These are phyloP conservation scores for Aspergillus sergii DNA, from an alignment of 2,329 filamentous ascomycete genomes.

Conservation along the genomic window DNA sequence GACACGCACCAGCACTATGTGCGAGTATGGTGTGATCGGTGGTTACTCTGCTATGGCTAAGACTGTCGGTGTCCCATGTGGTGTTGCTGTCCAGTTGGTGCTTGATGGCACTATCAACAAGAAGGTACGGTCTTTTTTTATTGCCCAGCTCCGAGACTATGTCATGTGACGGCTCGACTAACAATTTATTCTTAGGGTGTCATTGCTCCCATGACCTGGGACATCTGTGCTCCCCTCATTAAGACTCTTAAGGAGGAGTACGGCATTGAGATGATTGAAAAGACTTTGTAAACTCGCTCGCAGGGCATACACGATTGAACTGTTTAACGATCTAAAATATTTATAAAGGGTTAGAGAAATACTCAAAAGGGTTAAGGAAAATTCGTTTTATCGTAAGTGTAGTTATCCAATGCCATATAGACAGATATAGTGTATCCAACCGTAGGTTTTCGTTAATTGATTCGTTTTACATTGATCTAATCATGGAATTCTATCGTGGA, in stretches of 20 bases:
- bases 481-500: conserved; percentile 26
- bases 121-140: conserved; percentile 44
- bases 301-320: background rate
- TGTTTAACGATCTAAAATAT: background rate
- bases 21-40: conserved; percentile 77
- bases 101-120: conserved; percentile 72
- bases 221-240: conserved; percentile 73
- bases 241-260: conserved; percentile 78
- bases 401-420: background rate
- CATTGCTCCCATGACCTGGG: conserved; percentile 73
- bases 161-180: background rate
- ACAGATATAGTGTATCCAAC: background rate
- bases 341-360: background rate
- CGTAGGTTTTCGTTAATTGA: conserved; percentile 7
- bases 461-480: conserved; percentile 20
- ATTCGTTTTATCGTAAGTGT: background rate
- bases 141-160: background rate
- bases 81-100: conserved; percentile 75
- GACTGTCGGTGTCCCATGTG: conserved; percentile 75
- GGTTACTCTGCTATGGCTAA: conserved; percentile 85
- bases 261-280: conserved; percentile 72
- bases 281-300: conserved; percentile 48
- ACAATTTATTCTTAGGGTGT: conserved; percentile 54
- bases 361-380: background rate
- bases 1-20: conserved; percentile 77